Conservation (phyloP, 805 yeast species). For the Nakazawaea ernobii region DNA sequence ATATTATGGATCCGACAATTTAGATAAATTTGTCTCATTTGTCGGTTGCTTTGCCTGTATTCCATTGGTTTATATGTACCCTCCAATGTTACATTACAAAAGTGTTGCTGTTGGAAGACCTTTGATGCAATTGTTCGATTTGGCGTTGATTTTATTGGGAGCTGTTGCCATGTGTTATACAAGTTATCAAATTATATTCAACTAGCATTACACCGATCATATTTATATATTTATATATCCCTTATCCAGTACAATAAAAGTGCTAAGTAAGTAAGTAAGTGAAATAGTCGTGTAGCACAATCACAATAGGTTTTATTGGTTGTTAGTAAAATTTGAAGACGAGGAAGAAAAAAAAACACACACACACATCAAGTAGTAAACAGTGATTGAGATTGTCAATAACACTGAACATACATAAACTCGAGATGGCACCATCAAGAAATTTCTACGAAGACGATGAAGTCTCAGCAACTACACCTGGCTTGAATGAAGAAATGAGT, state of each 20-base stretch:
- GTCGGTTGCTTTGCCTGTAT: constrained; percentile 84
- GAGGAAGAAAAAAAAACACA: not conserved
- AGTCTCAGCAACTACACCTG: constrained; percentile 40
- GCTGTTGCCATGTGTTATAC: constrained; percentile 61
- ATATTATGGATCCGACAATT: constrained; percentile 58
- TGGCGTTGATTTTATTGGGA: constrained; percentile 48
- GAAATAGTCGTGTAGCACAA: no score
- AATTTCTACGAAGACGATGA: constrained; percentile 51
- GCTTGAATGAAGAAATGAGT: constrained; percentile 33
- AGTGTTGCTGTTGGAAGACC: constrained; percentile 35
- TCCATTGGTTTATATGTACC: constrained; percentile 81
- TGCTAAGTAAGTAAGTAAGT: no score
- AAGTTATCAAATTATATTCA: constrained; percentile 47
- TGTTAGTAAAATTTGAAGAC: not conserved
- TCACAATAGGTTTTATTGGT: not conserved
- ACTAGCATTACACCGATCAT: constrained; percentile 8
- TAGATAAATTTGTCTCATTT: constrained; percentile 72
- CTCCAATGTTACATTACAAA: constrained; percentile 68
- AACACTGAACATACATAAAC: no score
- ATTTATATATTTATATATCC: not conserved
- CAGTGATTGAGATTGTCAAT: no score
- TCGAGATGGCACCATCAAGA: constrained; percentile 24
- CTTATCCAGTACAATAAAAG: no score
- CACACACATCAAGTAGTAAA: not conserved
- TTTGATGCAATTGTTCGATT: constrained; percentile 39